Evolutionary conservation across 192 early-diverging fungal species (phyloP).

Genomic region (Haplosporangium gracile): DNA sequence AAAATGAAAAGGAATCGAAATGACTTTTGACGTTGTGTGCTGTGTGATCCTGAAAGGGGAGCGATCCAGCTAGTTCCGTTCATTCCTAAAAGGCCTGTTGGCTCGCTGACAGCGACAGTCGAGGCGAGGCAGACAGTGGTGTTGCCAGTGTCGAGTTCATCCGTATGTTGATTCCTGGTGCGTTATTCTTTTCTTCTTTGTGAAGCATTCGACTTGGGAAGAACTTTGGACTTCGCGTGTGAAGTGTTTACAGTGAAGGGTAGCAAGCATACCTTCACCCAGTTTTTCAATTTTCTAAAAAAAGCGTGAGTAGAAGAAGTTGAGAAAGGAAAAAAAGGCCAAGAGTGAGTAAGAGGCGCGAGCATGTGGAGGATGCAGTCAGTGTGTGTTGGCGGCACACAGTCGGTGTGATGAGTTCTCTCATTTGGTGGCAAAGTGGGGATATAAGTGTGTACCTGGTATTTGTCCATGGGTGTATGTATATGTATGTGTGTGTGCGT

Average conservation of each 20-base stretch:
- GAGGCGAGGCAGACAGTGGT: neutral
- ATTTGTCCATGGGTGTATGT: constrained; percentile 39
- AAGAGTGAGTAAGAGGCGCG: neutral
- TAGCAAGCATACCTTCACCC: constrained; percentile 81
- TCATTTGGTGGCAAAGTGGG: neutral
- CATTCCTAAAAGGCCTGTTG: neutral
- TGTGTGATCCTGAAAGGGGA: neutral
- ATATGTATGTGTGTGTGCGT: neutral
- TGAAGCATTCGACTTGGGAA: too few relatives aligned
- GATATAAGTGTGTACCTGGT: constrained; percentile 24
- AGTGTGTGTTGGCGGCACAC: too few relatives aligned
- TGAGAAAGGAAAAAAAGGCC: neutral
- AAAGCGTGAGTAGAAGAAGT: neutral
- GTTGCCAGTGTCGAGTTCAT: neutral
- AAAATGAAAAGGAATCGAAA: neutral
- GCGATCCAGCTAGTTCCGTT: neutral
- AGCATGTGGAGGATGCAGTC: neutral
- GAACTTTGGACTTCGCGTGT: neutral
- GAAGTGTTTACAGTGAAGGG: neutral
- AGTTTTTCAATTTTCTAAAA: constrained; percentile 98
- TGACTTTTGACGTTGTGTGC: neutral
- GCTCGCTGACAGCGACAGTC: neutral
- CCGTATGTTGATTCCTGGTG: neutral
- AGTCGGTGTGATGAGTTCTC: neutral
- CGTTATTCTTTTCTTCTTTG: neutral